These are phyloP conservation scores for Ilex asprella DNA, from an alignment of 257 asterid species.

Conservation along the genomic window DNA sequence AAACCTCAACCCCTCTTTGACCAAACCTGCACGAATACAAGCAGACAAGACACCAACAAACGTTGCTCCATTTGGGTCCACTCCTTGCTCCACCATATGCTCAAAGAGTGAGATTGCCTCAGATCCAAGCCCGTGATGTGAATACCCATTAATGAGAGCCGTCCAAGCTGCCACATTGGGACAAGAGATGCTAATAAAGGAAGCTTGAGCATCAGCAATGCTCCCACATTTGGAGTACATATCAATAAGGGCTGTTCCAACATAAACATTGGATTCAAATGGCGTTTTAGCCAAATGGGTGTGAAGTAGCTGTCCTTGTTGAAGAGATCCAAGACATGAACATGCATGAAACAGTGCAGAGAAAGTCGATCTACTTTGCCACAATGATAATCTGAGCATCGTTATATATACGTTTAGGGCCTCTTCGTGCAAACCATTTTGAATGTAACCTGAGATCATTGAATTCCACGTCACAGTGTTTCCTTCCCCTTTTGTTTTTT, in stretches of 20 bases:
- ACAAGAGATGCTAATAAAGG: slow-evolving; percentile 40
- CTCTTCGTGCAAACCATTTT: slow-evolving; percentile 39
- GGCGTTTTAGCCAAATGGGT: slow-evolving; percentile 58
- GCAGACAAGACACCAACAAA: slow-evolving; percentile 63
- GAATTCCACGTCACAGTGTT: slow-evolving; percentile 73
- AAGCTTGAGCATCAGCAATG: slow-evolving; percentile 46
- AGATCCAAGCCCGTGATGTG: slow-evolving; percentile 50
- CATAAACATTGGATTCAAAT: slow-evolving; percentile 43
- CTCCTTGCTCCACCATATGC: slow-evolving; percentile 44
- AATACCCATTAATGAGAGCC: slow-evolving; percentile 58
- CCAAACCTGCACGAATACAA: slow-evolving; percentile 52
- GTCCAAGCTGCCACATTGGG: slow-evolving; percentile 81
- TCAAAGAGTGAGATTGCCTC: slow-evolving; percentile 43
- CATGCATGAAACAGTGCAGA: slow-evolving; percentile 55
- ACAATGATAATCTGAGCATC: slow-evolving; percentile 53
- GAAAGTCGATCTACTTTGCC: slow-evolving; percentile 63
- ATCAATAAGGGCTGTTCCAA: slow-evolving; percentile 70
- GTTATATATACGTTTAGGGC: slow-evolving; percentile 45
- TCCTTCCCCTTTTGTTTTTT: slow-evolving; percentile 44
- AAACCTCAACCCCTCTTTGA: slow-evolving; percentile 38
- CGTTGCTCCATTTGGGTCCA: slow-evolving; percentile 68
- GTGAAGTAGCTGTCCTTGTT: slow-evolving; percentile 58
- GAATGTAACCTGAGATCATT: slow-evolving; percentile 72
- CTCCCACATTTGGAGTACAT: slow-evolving; percentile 89
- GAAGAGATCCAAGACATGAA: slow-evolving; percentile 62